Conservation (phyloP, 2,329 filamentous ascomycete genomes). For the Cercospora nicotianae region DNA sequence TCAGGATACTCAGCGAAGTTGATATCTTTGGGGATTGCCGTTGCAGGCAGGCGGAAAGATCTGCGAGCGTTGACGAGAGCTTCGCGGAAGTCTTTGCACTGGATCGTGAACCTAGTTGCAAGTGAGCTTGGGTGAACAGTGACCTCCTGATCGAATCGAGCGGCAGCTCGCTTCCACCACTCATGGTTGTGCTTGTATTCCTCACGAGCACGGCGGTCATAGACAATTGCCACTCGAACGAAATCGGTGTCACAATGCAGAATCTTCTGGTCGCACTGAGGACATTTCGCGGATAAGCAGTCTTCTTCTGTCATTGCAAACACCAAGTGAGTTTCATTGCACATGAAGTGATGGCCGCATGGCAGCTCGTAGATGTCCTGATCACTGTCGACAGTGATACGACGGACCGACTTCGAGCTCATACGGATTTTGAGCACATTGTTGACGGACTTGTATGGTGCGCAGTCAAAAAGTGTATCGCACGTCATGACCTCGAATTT, state of each 20-base stretch:
- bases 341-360: not conserved
- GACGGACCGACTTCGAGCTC: not conserved
- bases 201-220: not conserved
- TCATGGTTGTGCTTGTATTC: not conserved
- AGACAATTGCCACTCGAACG: not conserved
- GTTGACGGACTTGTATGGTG: not conserved
- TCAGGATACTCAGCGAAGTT: not conserved
- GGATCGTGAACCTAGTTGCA: not conserved
- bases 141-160: not conserved
- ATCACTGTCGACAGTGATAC: not conserved
- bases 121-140: not conserved
- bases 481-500: rapidly evolving
- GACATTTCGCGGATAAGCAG: not conserved
- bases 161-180: not conserved
- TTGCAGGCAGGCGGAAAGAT: not conserved
- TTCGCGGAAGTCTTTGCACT: not conserved
- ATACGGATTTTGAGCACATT: not conserved
- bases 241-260: not conserved
- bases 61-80: not conserved
- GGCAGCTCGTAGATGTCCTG: not conserved
- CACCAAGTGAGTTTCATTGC: not conserved
- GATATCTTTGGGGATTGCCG: not conserved
- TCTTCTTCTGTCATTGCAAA: not conserved
- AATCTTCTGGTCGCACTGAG: not conserved
- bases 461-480: not conserved